Base-by-base conservation (phyloP, 192 early-diverging fungal genomes). In the Coemansia sp. region DNA sequence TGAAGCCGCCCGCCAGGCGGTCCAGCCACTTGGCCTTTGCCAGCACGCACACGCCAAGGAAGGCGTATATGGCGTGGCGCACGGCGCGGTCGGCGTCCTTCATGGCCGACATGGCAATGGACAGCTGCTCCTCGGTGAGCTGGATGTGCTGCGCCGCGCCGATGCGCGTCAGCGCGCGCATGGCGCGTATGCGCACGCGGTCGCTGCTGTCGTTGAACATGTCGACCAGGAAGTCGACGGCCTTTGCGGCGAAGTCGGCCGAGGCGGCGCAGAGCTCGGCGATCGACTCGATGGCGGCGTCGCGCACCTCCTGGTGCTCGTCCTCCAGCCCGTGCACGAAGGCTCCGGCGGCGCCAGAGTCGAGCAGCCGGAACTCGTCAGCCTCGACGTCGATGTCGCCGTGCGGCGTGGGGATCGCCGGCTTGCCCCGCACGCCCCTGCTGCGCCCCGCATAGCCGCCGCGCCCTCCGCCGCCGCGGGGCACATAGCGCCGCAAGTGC, bases 191-290 rank as follows among this genome's bases (percentile, higher is more conserved):
- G 0, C 97, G 90, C 5, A 99, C 92, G 44, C 83, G 83, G 66
- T 92, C 88, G 69, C 93, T 92, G 72, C 96, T 94, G 78, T 99
- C 97, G 78, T 97, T 96, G 67, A 99, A 95, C 93, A 99, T 99
- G 62, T 97, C 96, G 63, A 96, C 90, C 35, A 98, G 84, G 60
- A 88, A 93, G 55, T 92, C 91, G 0, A 94, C 76, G 0, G 94
- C 90, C n/a, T 86, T 84, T 16, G 82, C 69, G 0, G 92, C 86
- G 76, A 98, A 93, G 63, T 85, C 82, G 4, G 76, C 75, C 58
- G 88, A 90, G n/a, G 85, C 84, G 45, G 91, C 71, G 65, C 89
- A 89, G 10, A 95, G 83, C 77, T 91, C 90, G 38, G 89, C 81
- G 26, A 96, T 91, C 5, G 94, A 92, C 64, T 91, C 93, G 35